Evolutionary conservation across 2,329 filamentous ascomycete genomes (phyloP).

Genomic region (Amesomyces nigricolor): DNA sequence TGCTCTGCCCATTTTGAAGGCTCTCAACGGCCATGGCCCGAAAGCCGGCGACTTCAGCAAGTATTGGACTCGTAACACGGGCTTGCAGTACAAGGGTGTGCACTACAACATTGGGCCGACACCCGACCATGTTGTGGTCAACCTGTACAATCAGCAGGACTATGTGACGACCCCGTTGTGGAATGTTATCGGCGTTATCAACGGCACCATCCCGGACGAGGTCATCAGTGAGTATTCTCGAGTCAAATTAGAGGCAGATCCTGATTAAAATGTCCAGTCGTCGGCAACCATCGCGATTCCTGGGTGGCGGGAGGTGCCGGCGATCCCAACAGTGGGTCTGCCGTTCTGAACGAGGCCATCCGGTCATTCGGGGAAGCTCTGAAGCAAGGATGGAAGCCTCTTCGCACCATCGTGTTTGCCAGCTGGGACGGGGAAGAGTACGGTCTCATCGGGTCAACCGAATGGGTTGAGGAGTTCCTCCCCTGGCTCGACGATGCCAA

Average conservation of each 20-base stretch:
- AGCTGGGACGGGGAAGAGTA: constrained; percentile 83
- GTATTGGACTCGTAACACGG: constrained; percentile 64
- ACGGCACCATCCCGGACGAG: constrained; percentile 77
- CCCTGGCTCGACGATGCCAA: constrained; percentile 70
- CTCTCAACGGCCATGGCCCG: constrained; percentile 83
- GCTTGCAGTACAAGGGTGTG: constrained; percentile 73
- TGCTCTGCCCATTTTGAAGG: constrained; percentile 79
- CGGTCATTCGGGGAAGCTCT: constrained; percentile 67
- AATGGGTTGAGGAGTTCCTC: constrained; percentile 88
- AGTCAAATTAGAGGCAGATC: not conserved
- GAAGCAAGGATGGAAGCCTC: constrained; percentile 70
- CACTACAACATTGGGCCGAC: constrained; percentile 82
- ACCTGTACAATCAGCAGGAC: constrained; percentile 72
- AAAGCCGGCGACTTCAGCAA: constrained; percentile 67
- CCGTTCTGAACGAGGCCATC: constrained; percentile 70
- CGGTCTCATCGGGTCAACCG: constrained; percentile 76
- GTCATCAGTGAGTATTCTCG: constrained; percentile 48
- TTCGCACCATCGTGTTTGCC: constrained; percentile 86
- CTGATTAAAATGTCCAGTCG: constrained; percentile 38
- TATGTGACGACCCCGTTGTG: constrained; percentile 78
- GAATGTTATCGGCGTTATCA: constrained; percentile 90
- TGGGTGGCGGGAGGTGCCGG: constrained; percentile 80
- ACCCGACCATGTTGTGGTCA: constrained; percentile 63
- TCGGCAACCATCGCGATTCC: constrained; percentile 78
- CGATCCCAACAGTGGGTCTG: constrained; percentile 78